These are phyloP conservation scores for Leccinum variabile DNA, from an alignment of 1,284 basidiomycete species.

Conservation along the genomic window DNA sequence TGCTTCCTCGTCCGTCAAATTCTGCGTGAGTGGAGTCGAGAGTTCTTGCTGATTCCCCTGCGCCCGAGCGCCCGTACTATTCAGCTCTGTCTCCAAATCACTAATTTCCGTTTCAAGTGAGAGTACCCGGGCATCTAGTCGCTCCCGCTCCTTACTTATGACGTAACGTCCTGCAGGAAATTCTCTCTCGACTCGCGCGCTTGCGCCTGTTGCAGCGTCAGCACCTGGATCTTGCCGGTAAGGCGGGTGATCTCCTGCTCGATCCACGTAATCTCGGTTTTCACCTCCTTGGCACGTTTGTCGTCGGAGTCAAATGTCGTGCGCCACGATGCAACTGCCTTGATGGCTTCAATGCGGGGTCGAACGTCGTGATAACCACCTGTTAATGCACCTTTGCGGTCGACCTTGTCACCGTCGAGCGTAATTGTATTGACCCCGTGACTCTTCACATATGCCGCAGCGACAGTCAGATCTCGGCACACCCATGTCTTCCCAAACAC, in stretches of 20 bases:
- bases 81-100: conserved; percentile 73
- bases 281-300: conserved; percentile 71
- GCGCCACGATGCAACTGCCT: conserved; percentile 77
- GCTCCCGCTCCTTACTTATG: conserved; percentile 73
- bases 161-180: conserved; percentile 62
- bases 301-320: conserved; percentile 70
- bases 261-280: conserved; percentile 62
- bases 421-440: conserved; percentile 97
- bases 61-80: conserved; percentile 56
- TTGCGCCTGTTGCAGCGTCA: conserved; percentile 71
- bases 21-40: conserved; percentile 71
- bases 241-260: conserved; percentile 88
- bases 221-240: conserved; percentile 73
- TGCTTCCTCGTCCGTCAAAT: conserved; percentile 75
- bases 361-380: conserved; percentile 96
- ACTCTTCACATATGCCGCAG: conserved; percentile 91
- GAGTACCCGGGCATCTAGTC: conserved; percentile 59
- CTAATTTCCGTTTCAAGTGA: conserved; percentile 69
- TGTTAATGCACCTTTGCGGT: conserved; percentile 92
- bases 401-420: conserved; percentile 96
- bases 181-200: conserved; percentile 70
- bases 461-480: conserved; percentile 89
- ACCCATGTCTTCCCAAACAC: conserved; percentile 99
- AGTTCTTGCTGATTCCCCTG: conserved; percentile 74
- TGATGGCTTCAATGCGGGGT: conserved; percentile 88